Evolutionary conservation across 129 eudicot species (phyloP).

Genomic region (Chrysanthemum seticuspe): DNA sequence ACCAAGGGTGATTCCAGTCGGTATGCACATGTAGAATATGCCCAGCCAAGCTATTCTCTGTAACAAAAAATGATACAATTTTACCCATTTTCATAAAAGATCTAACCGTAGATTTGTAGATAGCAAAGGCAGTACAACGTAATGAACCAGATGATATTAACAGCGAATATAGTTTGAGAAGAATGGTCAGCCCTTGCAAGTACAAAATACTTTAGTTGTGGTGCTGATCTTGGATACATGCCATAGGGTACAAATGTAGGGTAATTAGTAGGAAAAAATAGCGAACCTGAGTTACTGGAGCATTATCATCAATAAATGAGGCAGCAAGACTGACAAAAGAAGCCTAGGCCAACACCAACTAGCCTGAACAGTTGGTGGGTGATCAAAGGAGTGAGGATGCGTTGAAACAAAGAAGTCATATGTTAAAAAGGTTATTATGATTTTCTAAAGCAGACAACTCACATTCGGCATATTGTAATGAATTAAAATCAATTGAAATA

Average conservation of each 20-base stretch:
- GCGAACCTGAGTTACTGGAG: constrained; percentile 76
- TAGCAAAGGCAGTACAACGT: neutral
- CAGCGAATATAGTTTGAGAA: too few relatives aligned
- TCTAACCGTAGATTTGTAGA: too few relatives aligned
- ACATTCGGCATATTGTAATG: constrained; percentile 69
- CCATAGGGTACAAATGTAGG: neutral
- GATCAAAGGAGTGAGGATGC: neutral
- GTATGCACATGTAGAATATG: constrained; percentile 44
- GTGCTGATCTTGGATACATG: neutral
- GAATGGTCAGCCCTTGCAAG: too few relatives aligned
- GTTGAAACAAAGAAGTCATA: neutral
- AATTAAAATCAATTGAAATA: constrained; percentile 63
- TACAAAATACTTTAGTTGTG: too few relatives aligned
- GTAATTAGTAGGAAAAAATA: constrained; percentile 8
- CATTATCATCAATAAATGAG: constrained; percentile 93
- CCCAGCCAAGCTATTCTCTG: constrained; percentile 42
- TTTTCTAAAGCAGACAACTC: constrained; percentile 16
- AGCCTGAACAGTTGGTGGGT: constrained; percentile 46
- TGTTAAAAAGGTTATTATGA: neutral
- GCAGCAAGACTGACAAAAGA: constrained; percentile 98
- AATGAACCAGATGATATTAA: neutral
- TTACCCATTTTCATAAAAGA: too few relatives aligned
- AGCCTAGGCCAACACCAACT: constrained; percentile 96
- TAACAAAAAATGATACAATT: neutral
- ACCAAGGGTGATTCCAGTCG: constrained; percentile 40